Evolutionary conservation across 75 land plant genomes (phyloP), one percentile per base, ranked within the genome.

Genomic region (Selaginella tamariscina): DNA sequence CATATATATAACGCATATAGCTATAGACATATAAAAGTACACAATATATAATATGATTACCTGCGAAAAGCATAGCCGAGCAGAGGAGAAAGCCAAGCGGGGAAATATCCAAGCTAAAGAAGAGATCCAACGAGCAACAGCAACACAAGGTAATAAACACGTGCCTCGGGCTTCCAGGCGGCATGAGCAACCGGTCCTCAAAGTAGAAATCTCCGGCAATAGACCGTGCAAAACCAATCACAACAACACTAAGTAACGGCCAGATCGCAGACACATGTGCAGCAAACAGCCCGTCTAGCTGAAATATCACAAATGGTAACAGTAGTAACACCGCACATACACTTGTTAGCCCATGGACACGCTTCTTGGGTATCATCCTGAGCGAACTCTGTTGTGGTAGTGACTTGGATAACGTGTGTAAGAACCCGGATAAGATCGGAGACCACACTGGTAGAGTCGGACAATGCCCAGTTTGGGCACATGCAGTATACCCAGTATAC

Each of bases 161-260:
- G 20, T 29, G 56, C 30, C 30, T 63, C 11, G 68, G 64, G 11
- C 72, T 60, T 24, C 33, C 9, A 0, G 73, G 13, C 13, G 68
- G 68, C 22, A 64, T 32, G 1, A 57, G 27, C 31, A 78, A 64
- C 60, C 69, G 74, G 54, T 75, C 78, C 66, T 78, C 80, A 1
- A 54, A 26, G 32, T 69, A 74, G 5, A 28, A 31, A 15, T 74
- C 78, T 1, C 68, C 68, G 30, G 32, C 54, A 30, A 74, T 62
- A 1, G 73, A 30, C n/a, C 31, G 24, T 29, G 69, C 64, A 44
- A 69, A 22, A n/a, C 78, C 78, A 24, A 75, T 65, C 24, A 22
- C 72, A 1, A 70, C 56, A 9, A 29, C 54, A 27, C 79, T 49
- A 13, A 29, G 2, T 60, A 69, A 29, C 1, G 67, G 32, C 78